Percentiles rank a stretch among this genome's conserved stretches.
phyloP scores from a whole-genome alignment of 2,329 filamentous ascomycete genomes.

The Ampelomyces quisqualis region DNA sequence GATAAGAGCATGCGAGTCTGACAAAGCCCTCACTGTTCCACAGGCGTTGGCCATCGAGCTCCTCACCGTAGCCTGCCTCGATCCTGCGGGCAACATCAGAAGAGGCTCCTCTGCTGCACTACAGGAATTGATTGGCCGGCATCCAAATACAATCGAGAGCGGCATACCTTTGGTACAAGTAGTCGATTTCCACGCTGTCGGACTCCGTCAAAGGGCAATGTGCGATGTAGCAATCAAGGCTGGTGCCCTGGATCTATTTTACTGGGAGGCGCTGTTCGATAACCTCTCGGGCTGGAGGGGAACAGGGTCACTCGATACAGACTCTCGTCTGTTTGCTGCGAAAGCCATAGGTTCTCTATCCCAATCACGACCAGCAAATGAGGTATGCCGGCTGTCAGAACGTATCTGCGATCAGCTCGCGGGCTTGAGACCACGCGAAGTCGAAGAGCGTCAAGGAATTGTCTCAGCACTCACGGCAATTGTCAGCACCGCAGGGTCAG shows the following conservation, averaged over 20 bases:
- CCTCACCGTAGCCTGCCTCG: slow-evolving; percentile 77
- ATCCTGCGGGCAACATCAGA: slow-evolving; percentile 89
- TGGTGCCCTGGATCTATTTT: slow-evolving; percentile 62
- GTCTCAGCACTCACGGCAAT: slow-evolving; percentile 55
- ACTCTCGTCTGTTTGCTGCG: slow-evolving; percentile 71
- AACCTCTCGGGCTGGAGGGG: slow-evolving; percentile 83
- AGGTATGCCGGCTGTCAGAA: slow-evolving; percentile 43
- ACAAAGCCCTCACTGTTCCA: slow-evolving; percentile 53
- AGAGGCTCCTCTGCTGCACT: slow-evolving; percentile 89
- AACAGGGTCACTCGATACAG: slow-evolving; percentile 73
- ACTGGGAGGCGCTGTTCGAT: slow-evolving; percentile 69
- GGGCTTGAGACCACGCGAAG: slow-evolving; percentile 57
- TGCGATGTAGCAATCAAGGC: slow-evolving; percentile 71
- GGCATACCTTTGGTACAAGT: slow-evolving; percentile 85
- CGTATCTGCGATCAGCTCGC: slow-evolving; percentile 50
- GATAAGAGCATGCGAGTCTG: slow-evolving; percentile 49
- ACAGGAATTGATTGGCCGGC: slow-evolving; percentile 89
- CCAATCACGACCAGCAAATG: slow-evolving; percentile 43
- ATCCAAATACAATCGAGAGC: slow-evolving; percentile 78
- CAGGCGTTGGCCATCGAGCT: slow-evolving; percentile 81
- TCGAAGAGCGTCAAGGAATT: slow-evolving; percentile 70
- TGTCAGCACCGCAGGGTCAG: slow-evolving; percentile 7
- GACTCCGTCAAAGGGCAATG: slow-evolving; percentile 80
- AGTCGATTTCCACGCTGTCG: slow-evolving; percentile 92
- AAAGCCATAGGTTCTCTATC: slow-evolving; percentile 64